phyloP scores from a whole-genome alignment of 192 early-diverging fungal species.

The Thoreauomyces humboldtii region DNA sequence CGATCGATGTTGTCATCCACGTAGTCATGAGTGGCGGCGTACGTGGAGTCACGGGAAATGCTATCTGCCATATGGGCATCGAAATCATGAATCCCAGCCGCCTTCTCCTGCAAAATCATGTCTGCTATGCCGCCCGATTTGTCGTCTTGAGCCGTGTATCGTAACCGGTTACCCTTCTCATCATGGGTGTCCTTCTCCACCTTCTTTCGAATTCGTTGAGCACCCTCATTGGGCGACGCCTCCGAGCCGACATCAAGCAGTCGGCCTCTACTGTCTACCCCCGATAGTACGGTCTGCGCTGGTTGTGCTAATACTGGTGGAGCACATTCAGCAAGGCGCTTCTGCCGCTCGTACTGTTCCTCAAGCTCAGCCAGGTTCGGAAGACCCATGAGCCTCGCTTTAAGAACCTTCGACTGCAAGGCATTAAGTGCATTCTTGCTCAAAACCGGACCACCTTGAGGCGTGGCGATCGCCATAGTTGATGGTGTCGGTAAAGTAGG shows the following conservation, averaged over 20 bases:
- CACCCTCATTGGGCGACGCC: not conserved
- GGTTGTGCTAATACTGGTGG: too few species aligned
- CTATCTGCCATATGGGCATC: constrained; percentile 68
- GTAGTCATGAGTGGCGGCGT: constrained; percentile 80
- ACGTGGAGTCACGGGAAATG: constrained; percentile 68
- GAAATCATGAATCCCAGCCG: constrained; percentile 50
- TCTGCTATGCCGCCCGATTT: constrained; percentile 53
- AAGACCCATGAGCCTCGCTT: constrained; percentile 70
- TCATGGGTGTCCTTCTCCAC: constrained; percentile 47
- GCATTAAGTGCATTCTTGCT: constrained; percentile 77
- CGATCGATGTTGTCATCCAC: constrained; percentile 87
- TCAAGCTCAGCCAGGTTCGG: constrained; percentile 61
- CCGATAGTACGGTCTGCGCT: constrained; percentile 41
- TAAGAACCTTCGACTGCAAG: constrained; percentile 74
- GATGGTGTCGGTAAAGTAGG: too few species aligned
- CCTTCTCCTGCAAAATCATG: constrained; percentile 68
- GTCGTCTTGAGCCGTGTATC: constrained; percentile 59
- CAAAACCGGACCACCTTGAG: constrained; percentile 41
- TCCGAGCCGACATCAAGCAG: constrained; percentile 53
- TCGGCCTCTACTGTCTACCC: constrained; percentile 54
- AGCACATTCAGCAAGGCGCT: constrained; percentile 38
- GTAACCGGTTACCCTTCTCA: constrained; percentile 58
- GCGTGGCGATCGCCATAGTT: too few species aligned
- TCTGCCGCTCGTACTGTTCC: constrained; percentile 66
- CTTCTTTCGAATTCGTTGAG: not conserved